Conservation (phyloP, 192 early-diverging fungal species). For the Linnemannia elongata region DNA sequence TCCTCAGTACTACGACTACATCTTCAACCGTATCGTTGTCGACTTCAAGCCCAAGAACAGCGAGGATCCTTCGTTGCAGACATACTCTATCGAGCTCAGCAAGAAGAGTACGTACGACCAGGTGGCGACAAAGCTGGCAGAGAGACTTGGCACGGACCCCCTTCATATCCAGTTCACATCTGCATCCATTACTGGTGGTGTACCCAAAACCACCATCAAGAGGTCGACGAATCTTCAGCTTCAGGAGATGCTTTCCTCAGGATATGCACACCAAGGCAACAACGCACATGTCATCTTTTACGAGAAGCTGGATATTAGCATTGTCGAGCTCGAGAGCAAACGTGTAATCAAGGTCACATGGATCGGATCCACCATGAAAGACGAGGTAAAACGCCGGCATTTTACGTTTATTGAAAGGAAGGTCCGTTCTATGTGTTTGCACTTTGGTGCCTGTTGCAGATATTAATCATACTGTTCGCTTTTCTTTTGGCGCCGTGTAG, state of each 20-base stretch:
- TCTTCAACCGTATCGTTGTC: conserved; percentile 78
- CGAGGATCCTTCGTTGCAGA: conserved; percentile 57
- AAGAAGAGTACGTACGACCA: conserved; percentile 79
- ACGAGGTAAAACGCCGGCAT: conserved; percentile 60
- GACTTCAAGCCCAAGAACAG: conserved; percentile 74
- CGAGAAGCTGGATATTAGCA: conserved; percentile 86
- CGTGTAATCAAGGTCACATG: conserved; percentile 77
- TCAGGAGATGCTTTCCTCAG: conserved; percentile 59
- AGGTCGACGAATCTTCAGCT: conserved; percentile 48
- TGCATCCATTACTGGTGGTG: conserved; percentile 34
- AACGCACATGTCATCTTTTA: conserved; percentile 71
- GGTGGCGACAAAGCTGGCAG: conserved; percentile 76
- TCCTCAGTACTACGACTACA: conserved; percentile 84
- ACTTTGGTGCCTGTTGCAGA: too few species aligned
- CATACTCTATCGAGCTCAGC: conserved; percentile 67
- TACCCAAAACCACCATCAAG: conserved; percentile 49
- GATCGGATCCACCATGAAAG: conserved; percentile 75
- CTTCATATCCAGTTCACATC: conserved; percentile 82
- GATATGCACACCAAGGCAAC: conserved; percentile 26
- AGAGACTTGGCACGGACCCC: conserved; percentile 73
- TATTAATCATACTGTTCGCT: neutral
- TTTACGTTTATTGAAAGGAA: neutral
- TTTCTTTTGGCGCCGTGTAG: neutral
- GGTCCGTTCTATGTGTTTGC: too few species aligned
- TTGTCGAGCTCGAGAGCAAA: conserved; percentile 90